Percentiles rank a stretch among this genome's conserved stretches.
phyloP scores from a whole-genome alignment of 2,329 filamentous ascomycete genomes.

The Claviceps humidiphila region DNA sequence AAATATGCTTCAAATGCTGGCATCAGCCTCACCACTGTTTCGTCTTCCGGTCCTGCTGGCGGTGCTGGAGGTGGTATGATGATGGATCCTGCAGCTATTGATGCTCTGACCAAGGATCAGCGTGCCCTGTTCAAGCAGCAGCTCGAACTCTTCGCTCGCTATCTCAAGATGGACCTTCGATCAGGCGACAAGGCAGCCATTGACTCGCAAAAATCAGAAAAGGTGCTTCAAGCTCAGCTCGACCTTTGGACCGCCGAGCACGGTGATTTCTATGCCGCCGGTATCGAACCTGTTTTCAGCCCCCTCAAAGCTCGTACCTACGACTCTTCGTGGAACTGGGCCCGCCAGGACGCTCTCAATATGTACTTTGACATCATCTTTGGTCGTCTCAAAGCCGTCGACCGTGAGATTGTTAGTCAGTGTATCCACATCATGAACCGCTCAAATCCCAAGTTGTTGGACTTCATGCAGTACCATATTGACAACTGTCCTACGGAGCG shows the following conservation, averaged over 20 bases:
- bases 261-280: constrained; percentile 87
- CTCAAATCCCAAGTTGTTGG: constrained; percentile 85
- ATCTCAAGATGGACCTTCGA: constrained; percentile 92
- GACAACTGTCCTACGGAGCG: constrained; percentile 95
- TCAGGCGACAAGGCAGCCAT: constrained; percentile 93
- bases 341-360: constrained; percentile 85
- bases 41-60: constrained; percentile 59
- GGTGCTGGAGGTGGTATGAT: constrained; percentile 79
- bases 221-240: constrained; percentile 79
- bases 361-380: constrained; percentile 99
- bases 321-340: constrained; percentile 99
- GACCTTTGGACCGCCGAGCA: constrained; percentile 94
- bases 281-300: constrained; percentile 90
- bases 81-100: constrained; percentile 97
- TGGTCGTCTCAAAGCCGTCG: constrained; percentile 79
- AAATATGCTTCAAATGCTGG: constrained; percentile 80
- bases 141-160: constrained; percentile 84
- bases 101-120: constrained; percentile 95
- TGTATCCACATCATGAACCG: constrained; percentile 99
- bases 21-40: constrained; percentile 66
- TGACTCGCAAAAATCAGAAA: constrained; percentile 70
- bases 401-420: constrained; percentile 95
- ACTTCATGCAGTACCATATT: constrained; percentile 99
- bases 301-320: constrained; percentile 89
- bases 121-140: constrained; percentile 95